Evolutionary conservation across 1,284 basidiomycete species (phyloP).

Genomic region (Apiotrichum montevideense): DNA sequence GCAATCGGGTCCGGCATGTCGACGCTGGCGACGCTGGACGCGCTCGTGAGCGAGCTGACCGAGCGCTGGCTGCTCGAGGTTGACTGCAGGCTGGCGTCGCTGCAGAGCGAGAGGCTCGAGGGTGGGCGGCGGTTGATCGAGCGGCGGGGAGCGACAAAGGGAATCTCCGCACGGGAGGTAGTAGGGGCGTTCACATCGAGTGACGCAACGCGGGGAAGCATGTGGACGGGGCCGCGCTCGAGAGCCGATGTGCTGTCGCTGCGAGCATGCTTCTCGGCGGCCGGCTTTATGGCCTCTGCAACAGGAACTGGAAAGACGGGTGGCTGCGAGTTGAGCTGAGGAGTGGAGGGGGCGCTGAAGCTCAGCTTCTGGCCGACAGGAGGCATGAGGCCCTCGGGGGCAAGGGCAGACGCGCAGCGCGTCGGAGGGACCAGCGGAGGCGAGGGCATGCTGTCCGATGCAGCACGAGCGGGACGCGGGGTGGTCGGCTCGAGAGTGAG

Average conservation of each 20-base stretch:
- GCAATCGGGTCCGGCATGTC: conserved; percentile 16
- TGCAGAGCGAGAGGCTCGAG: conserved; percentile 4
- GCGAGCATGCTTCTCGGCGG: neutral
- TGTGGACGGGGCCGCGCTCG: too few relatives aligned
- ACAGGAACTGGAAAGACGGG: too few relatives aligned
- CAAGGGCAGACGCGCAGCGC: neutral
- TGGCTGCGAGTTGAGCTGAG: neutral
- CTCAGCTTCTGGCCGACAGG: conserved; percentile 1
- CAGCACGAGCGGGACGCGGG: too few relatives aligned
- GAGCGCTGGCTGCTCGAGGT: conserved; percentile 4
- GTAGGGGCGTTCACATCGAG: neutral
- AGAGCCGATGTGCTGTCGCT: neutral
- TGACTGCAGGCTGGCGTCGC: conserved; percentile 2
- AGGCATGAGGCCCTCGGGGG: neutral
- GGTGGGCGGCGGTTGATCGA: conserved; percentile 6
- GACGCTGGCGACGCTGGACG: conserved; percentile 8
- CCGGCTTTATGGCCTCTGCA: too few relatives aligned
- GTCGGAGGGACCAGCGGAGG: neutral
- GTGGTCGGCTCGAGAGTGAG: neutral
- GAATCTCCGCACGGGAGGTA: neutral
- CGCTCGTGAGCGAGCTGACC: conserved; percentile 7
- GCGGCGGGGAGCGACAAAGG: neutral
- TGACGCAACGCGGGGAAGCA: neutral
- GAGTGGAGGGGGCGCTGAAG: conserved; percentile 1
- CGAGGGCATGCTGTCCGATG: neutral